These are phyloP conservation scores for Flueggea neowawraea DNA, from an alignment of 441 rosid species.

Conservation along the genomic window DNA sequence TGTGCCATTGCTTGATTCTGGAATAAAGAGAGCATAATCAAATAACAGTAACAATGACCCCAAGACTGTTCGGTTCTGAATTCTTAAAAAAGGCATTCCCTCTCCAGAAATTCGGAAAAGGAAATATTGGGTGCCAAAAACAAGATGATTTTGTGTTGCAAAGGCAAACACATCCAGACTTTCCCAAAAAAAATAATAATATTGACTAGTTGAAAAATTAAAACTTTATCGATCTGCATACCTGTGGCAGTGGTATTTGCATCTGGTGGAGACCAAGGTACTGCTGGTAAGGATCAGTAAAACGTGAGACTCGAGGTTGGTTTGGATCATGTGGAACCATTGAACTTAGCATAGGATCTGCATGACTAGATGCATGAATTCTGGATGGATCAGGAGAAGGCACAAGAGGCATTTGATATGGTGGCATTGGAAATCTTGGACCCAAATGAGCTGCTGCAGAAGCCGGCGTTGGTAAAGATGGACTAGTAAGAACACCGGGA, in stretches of 20 bases:
- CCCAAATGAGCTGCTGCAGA: slow-evolving; percentile 52
- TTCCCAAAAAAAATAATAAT: no score
- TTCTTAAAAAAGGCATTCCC: not conserved
- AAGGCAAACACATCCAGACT: no score
- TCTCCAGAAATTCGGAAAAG: no score
- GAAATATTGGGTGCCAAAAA: no score
- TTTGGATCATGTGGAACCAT: slow-evolving; percentile 38
- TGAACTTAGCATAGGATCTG: slow-evolving; percentile 39
- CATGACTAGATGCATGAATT: slow-evolving; percentile 37
- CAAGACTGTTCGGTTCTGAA: not conserved
- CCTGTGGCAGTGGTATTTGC: slow-evolving; percentile 60
- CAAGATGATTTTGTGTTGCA: no score
- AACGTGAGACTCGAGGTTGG: slow-evolving; percentile 39
- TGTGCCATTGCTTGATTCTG: slow-evolving; percentile 54
- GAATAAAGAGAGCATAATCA: not conserved
- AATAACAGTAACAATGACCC: not conserved
- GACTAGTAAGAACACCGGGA: slow-evolving; percentile 58
- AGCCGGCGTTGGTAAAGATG: slow-evolving; percentile 46
- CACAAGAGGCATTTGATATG: slow-evolving; percentile 49
- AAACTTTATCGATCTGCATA: slow-evolving; percentile 10
- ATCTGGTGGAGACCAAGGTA: slow-evolving; percentile 49
- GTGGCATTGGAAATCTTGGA: slow-evolving; percentile 51
- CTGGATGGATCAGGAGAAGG: slow-evolving; percentile 55
- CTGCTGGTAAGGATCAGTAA: slow-evolving; percentile 67
- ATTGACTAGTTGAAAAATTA: not conserved